Evolutionary conservation across 352 stramenopile genomes (phyloP).

Genomic region (Phytophthora idaei): DNA sequence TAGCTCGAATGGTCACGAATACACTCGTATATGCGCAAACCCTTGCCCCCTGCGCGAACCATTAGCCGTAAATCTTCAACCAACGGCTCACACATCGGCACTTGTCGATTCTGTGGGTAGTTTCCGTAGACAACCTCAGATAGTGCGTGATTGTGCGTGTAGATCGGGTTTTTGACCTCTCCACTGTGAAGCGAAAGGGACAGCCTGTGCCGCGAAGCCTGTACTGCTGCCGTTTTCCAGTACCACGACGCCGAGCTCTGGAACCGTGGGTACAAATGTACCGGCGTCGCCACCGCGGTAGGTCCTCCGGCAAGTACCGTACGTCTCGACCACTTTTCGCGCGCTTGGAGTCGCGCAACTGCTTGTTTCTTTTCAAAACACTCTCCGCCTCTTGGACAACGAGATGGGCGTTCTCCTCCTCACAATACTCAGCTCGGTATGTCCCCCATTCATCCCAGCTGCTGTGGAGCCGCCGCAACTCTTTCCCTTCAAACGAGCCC

Average conservation of each 20-base stretch:
- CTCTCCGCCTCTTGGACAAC: conserved; percentile 1
- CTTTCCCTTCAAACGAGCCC: not conserved
- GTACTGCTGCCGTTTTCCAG: not conserved
- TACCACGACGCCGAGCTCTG: not conserved
- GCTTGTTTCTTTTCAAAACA: conserved; percentile 1
- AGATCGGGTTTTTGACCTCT: too few relatives aligned
- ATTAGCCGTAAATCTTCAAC: too few relatives aligned
- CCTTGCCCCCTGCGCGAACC: too few relatives aligned
- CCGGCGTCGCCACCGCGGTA: conserved; percentile 2
- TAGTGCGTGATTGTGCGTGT: too few relatives aligned
- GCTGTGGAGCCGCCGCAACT: not conserved
- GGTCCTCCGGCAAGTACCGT: not conserved
- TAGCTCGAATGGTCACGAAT: too few relatives aligned
- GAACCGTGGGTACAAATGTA: conserved; percentile 6
- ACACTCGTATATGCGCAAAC: too few relatives aligned
- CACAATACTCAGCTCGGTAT: conserved; percentile 2
- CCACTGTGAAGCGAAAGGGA: too few relatives aligned
- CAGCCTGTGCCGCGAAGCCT: not conserved
- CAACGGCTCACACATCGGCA: too few relatives aligned
- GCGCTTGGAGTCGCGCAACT: not conserved
- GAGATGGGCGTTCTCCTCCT: not conserved
- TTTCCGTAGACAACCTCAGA: too few relatives aligned
- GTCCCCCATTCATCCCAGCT: not conserved
- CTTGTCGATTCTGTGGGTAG: too few relatives aligned
- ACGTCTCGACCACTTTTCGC: not conserved